A percentile compares a stretch with the other conserved stretches of the same genome.
These are phyloP conservation scores for Suillus tomentosus DNA, from an alignment of 768 basidiomycete species.

Conservation along the genomic window DNA sequence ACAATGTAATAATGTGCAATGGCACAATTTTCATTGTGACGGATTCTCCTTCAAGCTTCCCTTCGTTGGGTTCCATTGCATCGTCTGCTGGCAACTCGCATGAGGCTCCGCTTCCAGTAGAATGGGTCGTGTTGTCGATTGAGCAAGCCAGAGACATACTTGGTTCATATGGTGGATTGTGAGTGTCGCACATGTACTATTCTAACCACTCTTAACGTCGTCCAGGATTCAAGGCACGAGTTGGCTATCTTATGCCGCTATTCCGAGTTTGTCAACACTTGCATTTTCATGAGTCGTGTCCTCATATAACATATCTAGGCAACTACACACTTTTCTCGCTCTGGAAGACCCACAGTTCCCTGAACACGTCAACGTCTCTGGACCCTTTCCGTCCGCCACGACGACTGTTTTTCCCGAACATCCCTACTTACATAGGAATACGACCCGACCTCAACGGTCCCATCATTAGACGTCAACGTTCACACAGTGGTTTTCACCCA, in stretches of 20 bases:
- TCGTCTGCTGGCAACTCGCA: constrained; percentile 37
- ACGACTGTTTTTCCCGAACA: constrained; percentile 75
- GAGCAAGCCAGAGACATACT: constrained; percentile 49
- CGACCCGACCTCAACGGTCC: constrained; percentile 33
- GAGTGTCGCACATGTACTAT: constrained; percentile 25
- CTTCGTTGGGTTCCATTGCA: constrained; percentile 51
- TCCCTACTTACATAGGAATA: constrained; percentile 57
- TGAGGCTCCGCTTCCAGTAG: constrained; percentile 46
- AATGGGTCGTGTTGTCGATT: constrained; percentile 63
- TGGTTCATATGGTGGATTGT: constrained; percentile 59
- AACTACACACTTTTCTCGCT: constrained; percentile 76
- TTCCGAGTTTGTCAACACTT: constrained; percentile 45
- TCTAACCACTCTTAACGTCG: not conserved
- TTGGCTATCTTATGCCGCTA: constrained; percentile 61
- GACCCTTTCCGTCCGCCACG: constrained; percentile 63
- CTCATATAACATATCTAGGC: constrained; percentile 35
- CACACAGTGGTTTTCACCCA: constrained; percentile 70
- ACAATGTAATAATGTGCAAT: constrained; percentile 76
- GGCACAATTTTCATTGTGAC: constrained; percentile 76
- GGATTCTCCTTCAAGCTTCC: constrained; percentile 63
- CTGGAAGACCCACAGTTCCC: constrained; percentile 72
- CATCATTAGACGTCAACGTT: constrained; percentile 42
- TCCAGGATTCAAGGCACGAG: constrained; percentile 66
- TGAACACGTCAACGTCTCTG: constrained; percentile 47
- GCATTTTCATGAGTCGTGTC: not conserved